Conservation (phyloP, 306 rosid genomes). For the Vigna angularis region DNA sequence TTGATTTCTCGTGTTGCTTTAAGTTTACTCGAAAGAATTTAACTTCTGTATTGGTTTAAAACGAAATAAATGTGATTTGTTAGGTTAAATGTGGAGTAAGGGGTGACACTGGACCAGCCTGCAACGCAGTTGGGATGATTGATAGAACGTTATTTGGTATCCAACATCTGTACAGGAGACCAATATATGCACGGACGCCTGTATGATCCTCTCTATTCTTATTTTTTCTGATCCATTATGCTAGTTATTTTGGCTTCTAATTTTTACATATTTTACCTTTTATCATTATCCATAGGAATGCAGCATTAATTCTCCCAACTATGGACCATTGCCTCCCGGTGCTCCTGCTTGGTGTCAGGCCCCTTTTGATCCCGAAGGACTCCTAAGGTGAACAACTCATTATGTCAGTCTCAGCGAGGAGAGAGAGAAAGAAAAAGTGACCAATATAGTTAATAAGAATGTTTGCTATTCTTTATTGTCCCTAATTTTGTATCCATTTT, state of each 20-base stretch:
- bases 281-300: slow-evolving; percentile 63
- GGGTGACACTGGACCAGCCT: slow-evolving; percentile 84
- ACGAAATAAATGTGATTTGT: slow-evolving; percentile 28
- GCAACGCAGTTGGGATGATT: slow-evolving; percentile 91
- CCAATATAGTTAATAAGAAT: background rate
- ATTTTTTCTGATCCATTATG: background rate
- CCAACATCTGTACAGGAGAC: slow-evolving; percentile 70
- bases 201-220: slow-evolving; percentile 48
- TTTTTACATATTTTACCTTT: background rate
- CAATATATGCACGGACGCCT: slow-evolving; percentile 74
- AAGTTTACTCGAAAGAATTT: background rate
- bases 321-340: slow-evolving; percentile 84
- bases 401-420: slow-evolving; percentile 12
- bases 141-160: slow-evolving; percentile 82
- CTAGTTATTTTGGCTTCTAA: background rate
- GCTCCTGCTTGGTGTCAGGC: slow-evolving; percentile 99
- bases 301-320: slow-evolving; percentile 81
- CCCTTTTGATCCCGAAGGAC: slow-evolving; percentile 99
- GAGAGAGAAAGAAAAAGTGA: background rate
- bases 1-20: slow-evolving; percentile 10
- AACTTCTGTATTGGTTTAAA: slow-evolving; percentile 23
- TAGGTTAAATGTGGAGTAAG: slow-evolving; percentile 92
- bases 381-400: slow-evolving; percentile 65
- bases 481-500: slow-evolving; percentile 35
- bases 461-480: slow-evolving; percentile 5